Percentiles rank a stretch among this genome's conserved stretches.
Evolutionary conservation across 768 basidiomycete genomes (phyloP).

Genomic region (Pleurotus salmoneostramineus): DNA sequence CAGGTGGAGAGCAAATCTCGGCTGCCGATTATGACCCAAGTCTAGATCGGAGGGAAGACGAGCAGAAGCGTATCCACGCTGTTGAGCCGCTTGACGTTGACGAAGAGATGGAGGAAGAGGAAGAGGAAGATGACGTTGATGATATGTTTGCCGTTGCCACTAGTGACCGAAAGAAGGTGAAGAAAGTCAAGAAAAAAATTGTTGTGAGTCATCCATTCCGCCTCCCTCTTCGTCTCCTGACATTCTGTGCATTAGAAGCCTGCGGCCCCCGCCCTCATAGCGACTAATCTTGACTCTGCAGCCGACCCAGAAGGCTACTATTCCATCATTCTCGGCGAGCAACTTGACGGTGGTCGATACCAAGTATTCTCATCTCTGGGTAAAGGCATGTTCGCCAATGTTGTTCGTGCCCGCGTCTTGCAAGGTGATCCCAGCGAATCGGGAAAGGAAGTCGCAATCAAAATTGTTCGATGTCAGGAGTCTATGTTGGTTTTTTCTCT

Average conservation of each 20-base stretch:
- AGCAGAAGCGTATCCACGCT: conserved; percentile 59
- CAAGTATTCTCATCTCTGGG: conserved; percentile 95
- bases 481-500: conserved; percentile 69
- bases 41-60: conserved; percentile 80
- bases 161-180: conserved; percentile 43
- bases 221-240: not conserved
- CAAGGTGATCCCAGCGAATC: conserved; percentile 53
- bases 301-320: conserved; percentile 97
- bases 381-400: conserved; percentile 98
- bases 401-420: conserved; percentile 85
- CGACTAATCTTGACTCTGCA: conserved; percentile 82
- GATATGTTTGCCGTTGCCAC: conserved; percentile 88
- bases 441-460: conserved; percentile 87
- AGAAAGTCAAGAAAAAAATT: conserved; percentile 55
- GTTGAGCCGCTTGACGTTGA: conserved; percentile 36
- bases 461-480: conserved; percentile 93
- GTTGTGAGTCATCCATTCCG: conserved; percentile 32
- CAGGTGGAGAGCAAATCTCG: conserved; percentile 64
- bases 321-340: conserved; percentile 89
- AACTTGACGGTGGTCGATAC: conserved; percentile 87
- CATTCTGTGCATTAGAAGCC: conserved; percentile 31
- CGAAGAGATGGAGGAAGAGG: conserved; percentile 50
- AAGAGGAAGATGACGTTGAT: conserved; percentile 84
- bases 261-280: conserved; percentile 59
- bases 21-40: conserved; percentile 89